A percentile compares a stretch with the other conserved stretches of the same genome.
These are phyloP conservation scores for Voacanga thouarsii DNA, from an alignment of 257 asterid genomes.

Conservation along the genomic window DNA sequence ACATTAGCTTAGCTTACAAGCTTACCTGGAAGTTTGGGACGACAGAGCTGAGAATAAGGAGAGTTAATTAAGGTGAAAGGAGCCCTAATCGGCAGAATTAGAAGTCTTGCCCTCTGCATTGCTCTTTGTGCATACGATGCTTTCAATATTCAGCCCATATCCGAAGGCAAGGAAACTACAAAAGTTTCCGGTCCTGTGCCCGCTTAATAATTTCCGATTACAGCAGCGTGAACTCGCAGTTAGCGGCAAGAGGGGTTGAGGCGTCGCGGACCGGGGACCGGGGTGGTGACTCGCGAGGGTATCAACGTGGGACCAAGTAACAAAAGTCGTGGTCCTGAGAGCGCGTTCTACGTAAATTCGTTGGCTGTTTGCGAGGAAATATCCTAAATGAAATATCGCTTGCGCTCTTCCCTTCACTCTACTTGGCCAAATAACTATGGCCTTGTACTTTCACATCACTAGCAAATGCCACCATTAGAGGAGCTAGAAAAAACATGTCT, in stretches of 20 bases:
- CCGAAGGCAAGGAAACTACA: neutral
- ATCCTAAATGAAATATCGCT: neutral
- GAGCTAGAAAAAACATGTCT: neutral
- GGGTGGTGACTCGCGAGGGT: too few species aligned
- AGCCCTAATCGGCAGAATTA: slow-evolving; percentile 25
- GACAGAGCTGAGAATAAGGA: slow-evolving; percentile 1
- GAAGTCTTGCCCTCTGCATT: slow-evolving; percentile 27
- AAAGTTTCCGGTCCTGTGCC: neutral
- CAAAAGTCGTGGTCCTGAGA: too few species aligned
- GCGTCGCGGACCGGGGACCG: too few species aligned
- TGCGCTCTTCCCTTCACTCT: neutral
- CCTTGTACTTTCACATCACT: neutral
- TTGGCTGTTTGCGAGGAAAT: neutral
- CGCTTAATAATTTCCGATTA: neutral
- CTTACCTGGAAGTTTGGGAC: slow-evolving; percentile 22
- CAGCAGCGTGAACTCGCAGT: neutral
- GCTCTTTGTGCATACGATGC: slow-evolving; percentile 2
- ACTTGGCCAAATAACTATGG: neutral
- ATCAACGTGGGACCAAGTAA: neutral
- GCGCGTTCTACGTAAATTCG: too few species aligned
- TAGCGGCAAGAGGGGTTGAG: neutral
- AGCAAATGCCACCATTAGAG: too few species aligned
- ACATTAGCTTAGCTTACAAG: neutral
- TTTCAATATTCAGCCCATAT: neutral
- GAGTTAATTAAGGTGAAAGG: slow-evolving; percentile 13